Percentiles rank a stretch among this genome's conserved stretches.
These are phyloP conservation scores for Violaceomyces palustris DNA, from an alignment of 1,284 basidiomycete genomes.

Conservation along the genomic window DNA sequence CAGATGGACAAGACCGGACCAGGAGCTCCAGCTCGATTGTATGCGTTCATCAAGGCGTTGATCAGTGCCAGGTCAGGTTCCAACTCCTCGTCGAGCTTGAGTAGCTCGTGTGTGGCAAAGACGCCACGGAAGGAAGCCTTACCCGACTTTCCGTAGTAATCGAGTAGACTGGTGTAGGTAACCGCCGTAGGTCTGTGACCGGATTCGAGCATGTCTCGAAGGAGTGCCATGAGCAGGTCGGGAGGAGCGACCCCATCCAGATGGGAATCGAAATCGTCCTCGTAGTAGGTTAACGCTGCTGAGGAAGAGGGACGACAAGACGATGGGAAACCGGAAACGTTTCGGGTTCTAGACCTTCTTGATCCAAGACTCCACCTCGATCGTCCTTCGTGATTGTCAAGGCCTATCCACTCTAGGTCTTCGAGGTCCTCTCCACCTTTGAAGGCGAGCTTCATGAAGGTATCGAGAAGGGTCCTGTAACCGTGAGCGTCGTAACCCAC, in stretches of 20 bases:
- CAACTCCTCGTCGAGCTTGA: constrained; percentile 71
- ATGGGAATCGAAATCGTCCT: no score
- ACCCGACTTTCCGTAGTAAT: constrained; percentile 53
- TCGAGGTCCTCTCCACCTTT: neutral
- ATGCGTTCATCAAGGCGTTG: constrained; percentile 86
- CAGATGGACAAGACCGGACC: constrained; percentile 71
- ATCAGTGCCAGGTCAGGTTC: constrained; percentile 70
- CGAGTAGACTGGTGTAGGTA: constrained; percentile 70
- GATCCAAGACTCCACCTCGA: no score
- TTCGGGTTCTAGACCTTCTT: no score
- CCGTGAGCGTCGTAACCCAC: constrained; percentile 4
- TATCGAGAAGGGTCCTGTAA: constrained; percentile 11
- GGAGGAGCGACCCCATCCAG: no score
- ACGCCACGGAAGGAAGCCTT: constrained; percentile 48
- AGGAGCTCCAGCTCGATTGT: constrained; percentile 69
- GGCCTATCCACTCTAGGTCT: no score
- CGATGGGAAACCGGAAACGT: no score
- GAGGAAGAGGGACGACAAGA: no score
- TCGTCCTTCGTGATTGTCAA: no score
- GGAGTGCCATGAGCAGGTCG: constrained; percentile 68
- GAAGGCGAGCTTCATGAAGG: constrained; percentile 7
- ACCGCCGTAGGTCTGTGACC: constrained; percentile 61
- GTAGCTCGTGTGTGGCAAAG: constrained; percentile 69
- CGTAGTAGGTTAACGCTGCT: no score
- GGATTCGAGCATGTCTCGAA: constrained; percentile 73